Conservation (phyloP, 1,139 yeast genomes). For the Zygoascus meyerae region DNA sequence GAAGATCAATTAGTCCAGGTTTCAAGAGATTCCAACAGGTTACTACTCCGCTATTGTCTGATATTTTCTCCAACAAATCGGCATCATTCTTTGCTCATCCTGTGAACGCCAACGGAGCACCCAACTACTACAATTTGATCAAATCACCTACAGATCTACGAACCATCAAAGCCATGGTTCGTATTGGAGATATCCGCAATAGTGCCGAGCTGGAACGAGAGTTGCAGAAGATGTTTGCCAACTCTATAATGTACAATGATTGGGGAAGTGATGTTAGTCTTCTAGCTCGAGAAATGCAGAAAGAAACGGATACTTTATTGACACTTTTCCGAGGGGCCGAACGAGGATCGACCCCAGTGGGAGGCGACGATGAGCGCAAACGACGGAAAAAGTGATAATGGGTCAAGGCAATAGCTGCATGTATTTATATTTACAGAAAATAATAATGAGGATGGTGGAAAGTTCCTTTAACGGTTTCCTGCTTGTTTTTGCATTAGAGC, state of each 20-base stretch:
- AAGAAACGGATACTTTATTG: conserved; percentile 33
- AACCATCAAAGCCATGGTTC: conserved; percentile 52
- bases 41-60: conserved; percentile 48
- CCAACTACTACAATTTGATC: conserved; percentile 57
- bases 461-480: conserved; percentile 6
- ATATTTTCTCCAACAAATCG: conserved; percentile 63
- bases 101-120: conserved; percentile 62
- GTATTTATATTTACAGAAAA: conserved; percentile 7
- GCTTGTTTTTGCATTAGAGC: conserved; percentile 25
- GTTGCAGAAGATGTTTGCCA: conserved; percentile 71
- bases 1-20: conserved; percentile 4
- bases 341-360: conserved; percentile 15
- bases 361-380: conserved; percentile 13
- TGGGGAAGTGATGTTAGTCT: conserved; percentile 56
- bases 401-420: not conserved
- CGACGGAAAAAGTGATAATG: conserved; percentile 15
- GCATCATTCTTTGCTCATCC: conserved; percentile 72
- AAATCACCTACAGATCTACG: conserved; percentile 64
- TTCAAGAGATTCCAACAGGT: conserved; percentile 28
- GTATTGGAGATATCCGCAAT: conserved; percentile 50
- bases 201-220: conserved; percentile 57
- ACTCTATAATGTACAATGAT: conserved; percentile 75
- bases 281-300: conserved; percentile 60
- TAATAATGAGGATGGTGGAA: conserved; percentile 8
- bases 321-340: conserved; percentile 33